Conservation (phyloP, 306 rosid species). For the Prunus davidiana region DNA sequence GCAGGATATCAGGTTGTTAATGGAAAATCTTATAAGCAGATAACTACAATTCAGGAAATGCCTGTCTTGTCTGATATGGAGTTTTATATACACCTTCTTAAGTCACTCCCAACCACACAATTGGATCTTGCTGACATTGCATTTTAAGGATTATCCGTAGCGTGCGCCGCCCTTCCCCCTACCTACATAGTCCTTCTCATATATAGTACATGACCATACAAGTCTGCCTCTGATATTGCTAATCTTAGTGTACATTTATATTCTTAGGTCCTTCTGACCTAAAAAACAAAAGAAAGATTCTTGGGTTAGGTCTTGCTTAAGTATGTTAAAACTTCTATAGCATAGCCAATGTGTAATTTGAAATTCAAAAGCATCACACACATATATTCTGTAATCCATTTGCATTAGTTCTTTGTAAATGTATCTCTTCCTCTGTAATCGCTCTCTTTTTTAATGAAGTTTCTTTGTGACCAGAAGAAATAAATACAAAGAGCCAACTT, state of each 20-base stretch:
- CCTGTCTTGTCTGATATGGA: not conserved
- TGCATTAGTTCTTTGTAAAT: not conserved
- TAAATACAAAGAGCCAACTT: not conserved
- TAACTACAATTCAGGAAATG: no score
- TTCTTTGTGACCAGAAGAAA: not conserved
- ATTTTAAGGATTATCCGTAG: not conserved
- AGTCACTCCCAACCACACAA: not conserved
- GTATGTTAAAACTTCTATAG: not conserved
- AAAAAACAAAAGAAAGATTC: not conserved
- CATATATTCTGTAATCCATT: not conserved
- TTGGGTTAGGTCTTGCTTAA: not conserved
- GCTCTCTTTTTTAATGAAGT: not conserved
- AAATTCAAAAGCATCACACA: not conserved
- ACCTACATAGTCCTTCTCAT: not conserved
- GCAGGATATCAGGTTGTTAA: not conserved
- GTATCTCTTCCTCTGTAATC: not conserved
- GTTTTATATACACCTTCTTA: not conserved
- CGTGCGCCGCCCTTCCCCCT: not conserved
- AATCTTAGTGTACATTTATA: not conserved
- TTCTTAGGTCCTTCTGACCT: not conserved
- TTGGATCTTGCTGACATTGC: not conserved
- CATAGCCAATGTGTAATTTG: not conserved
- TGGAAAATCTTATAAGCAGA: slow-evolving; percentile 8
- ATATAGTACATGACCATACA: not conserved
- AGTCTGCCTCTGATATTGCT: not conserved